Percentiles rank a stretch among this genome's conserved stretches.
These are phyloP conservation scores for Setomelanomma holmii DNA, from an alignment of 2,329 filamentous ascomycete species.

Conservation along the genomic window DNA sequence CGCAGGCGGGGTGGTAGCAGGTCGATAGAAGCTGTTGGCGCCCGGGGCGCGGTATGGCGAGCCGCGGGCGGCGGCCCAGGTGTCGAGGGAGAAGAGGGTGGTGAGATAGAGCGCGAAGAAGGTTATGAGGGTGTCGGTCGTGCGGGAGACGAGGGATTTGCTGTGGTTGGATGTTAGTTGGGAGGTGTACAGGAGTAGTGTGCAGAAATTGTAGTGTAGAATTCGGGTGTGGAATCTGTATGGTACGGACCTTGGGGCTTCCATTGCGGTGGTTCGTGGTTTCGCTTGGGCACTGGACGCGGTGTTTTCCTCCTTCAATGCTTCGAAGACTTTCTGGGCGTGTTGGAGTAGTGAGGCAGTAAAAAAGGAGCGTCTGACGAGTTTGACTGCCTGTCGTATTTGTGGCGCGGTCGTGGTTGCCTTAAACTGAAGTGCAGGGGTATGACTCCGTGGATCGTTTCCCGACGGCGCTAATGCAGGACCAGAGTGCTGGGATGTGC, in stretches of 20 bases:
- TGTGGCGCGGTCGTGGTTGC: slow-evolving; percentile 8
- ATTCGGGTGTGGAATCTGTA: slow-evolving; percentile 4
- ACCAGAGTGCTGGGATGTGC: slow-evolving; percentile 1
- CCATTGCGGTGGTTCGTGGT: slow-evolving; percentile 4
- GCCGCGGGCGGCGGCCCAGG: slow-evolving; percentile 42
- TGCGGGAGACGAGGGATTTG: slow-evolving; percentile 7
- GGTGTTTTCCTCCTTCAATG: no score
- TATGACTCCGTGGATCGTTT: slow-evolving; percentile 6
- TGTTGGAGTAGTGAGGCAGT: neutral
- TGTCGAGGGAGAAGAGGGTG: slow-evolving; percentile 49
- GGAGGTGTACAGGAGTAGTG: neutral
- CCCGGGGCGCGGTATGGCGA: slow-evolving; percentile 40
- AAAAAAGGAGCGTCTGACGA: neutral
- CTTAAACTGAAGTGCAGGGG: slow-evolving; percentile 11
- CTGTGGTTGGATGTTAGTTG: slow-evolving; percentile 7
- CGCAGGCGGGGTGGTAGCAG: slow-evolving; percentile 20
- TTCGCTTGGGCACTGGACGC: no score
- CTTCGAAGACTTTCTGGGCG: no score
- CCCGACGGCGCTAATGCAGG: slow-evolving; percentile 23
- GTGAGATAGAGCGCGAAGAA: slow-evolving; percentile 50
- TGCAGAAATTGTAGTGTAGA: no score
- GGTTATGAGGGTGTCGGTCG: slow-evolving; percentile 30
- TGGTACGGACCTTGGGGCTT: slow-evolving; percentile 8
- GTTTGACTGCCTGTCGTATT: neutral
- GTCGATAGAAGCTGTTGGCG: slow-evolving; percentile 30